Conservation (phyloP, 2,329 filamentous ascomycete species). For the Ceratocystis destructans region DNA sequence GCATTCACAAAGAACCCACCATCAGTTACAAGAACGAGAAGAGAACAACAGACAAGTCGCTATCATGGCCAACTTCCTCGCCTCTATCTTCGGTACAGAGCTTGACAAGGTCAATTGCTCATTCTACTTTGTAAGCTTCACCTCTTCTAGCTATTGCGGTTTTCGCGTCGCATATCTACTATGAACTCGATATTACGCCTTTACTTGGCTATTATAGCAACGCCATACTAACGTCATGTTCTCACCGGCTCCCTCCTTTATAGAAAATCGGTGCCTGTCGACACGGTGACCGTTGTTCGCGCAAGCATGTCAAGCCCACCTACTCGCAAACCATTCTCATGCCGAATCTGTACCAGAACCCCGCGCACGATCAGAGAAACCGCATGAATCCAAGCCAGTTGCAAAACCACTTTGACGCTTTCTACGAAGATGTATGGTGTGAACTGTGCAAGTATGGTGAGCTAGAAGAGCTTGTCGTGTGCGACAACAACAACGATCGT, state of each 20-base stretch:
- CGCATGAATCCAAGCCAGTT: slow-evolving; percentile 94
- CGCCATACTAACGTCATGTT: slow-evolving; percentile 9
- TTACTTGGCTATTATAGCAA: neutral
- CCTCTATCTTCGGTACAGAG: slow-evolving; percentile 98
- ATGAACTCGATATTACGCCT: neutral
- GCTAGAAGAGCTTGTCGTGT: slow-evolving; percentile 93
- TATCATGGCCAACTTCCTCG: slow-evolving; percentile 90
- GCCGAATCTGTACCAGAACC: slow-evolving; percentile 98
- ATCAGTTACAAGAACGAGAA: slow-evolving; percentile 5
- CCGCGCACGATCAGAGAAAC: slow-evolving; percentile 88
- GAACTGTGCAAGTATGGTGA: slow-evolving; percentile 99
- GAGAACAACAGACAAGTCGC: slow-evolving; percentile 13
- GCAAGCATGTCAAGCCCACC: slow-evolving; percentile 97
- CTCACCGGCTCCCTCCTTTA: slow-evolving; percentile 25
- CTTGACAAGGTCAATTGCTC: slow-evolving; percentile 99
- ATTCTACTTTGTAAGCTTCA: slow-evolving; percentile 58
- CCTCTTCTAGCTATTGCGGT: neutral
- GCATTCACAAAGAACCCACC: neutral
- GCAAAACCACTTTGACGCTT: slow-evolving; percentile 98
- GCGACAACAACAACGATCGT: slow-evolving; percentile 99
- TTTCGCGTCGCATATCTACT: neutral
- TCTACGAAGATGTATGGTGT: slow-evolving; percentile 99
- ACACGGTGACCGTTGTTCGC: slow-evolving; percentile 93
- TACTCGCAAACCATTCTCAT: slow-evolving; percentile 97
- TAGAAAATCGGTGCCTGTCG: slow-evolving; percentile 98